These are phyloP conservation scores for Blastomyces percursus DNA, from an alignment of 2,329 filamentous ascomycete genomes.

Conservation along the genomic window DNA sequence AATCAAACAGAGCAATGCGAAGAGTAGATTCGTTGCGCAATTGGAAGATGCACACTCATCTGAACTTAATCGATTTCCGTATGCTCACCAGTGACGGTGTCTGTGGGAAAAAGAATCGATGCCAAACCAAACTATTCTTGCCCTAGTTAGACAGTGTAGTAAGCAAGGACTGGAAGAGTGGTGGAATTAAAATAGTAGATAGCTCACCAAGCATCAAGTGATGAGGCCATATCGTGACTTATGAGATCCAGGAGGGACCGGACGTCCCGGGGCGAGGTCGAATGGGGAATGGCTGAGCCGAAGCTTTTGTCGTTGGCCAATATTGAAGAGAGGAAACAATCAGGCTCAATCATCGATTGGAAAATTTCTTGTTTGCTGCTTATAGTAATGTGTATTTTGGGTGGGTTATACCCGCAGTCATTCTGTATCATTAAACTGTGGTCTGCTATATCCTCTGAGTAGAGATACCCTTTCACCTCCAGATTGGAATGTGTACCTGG, in stretches of 20 bases:
- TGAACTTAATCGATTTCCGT: slow-evolving; percentile 9
- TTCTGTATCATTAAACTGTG: neutral
- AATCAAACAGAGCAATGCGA: slow-evolving; percentile 11
- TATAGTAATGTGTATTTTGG: neutral
- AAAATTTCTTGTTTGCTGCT: slow-evolving; percentile 8
- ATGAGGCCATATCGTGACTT: neutral
- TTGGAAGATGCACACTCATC: neutral
- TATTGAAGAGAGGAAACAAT: slow-evolving; percentile 9
- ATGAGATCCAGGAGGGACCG: slow-evolving; percentile 5
- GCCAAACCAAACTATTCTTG: slow-evolving; percentile 12
- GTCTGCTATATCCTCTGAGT: neutral
- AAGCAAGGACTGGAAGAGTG: neutral
- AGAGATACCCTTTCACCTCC: slow-evolving; percentile 1
- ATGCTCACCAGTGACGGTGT: slow-evolving; percentile 11
- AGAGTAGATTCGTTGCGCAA: slow-evolving; percentile 13
- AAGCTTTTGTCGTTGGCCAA: slow-evolving; percentile 10
- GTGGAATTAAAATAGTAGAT: neutral
- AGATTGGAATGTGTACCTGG: neutral
- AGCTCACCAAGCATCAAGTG: slow-evolving; percentile 1
- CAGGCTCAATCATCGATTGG: slow-evolving; percentile 8
- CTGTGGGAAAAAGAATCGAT: slow-evolving; percentile 13
- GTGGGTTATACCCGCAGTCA: neutral
- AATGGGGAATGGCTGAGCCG: slow-evolving; percentile 5
- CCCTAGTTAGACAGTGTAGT: neutral
- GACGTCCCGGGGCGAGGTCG: neutral